These are phyloP conservation scores for Cyberlindnera mrakii DNA, from an alignment of 805 yeast species.

Conservation along the genomic window DNA sequence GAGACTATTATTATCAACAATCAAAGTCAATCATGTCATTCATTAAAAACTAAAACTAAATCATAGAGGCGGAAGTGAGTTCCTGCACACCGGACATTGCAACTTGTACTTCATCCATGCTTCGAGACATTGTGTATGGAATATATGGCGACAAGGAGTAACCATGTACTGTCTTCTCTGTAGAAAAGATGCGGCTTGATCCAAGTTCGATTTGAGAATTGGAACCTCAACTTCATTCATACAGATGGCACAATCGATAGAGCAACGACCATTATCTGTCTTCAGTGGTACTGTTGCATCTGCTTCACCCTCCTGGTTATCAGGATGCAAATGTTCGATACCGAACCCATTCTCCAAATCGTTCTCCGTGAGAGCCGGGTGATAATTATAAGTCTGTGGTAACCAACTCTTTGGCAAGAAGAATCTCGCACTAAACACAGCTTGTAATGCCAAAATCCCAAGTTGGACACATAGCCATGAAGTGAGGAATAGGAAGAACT, in stretches of 20 bases:
- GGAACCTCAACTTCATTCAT: slow-evolving; percentile 73
- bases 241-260: slow-evolving; percentile 83
- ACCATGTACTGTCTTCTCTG: slow-evolving; percentile 55
- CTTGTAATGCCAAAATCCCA: slow-evolving; percentile 52
- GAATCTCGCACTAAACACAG: slow-evolving; percentile 70
- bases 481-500: slow-evolving; percentile 39
- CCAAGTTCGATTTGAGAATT: slow-evolving; percentile 26
- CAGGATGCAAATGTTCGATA: slow-evolving; percentile 32
- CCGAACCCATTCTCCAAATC: slow-evolving; percentile 64
- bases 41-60: not conserved
- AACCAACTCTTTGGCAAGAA: slow-evolving; percentile 69
- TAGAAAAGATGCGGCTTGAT: slow-evolving; percentile 18
- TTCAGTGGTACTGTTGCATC: not conserved
- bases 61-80: slow-evolving; percentile 75
- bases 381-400: slow-evolving; percentile 84
- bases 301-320: slow-evolving; percentile 26
- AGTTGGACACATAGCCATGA: slow-evolving; percentile 62
- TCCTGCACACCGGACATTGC: slow-evolving; percentile 92
- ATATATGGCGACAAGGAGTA: slow-evolving; percentile 87
- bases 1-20: slow-evolving; percentile 25
- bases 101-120: slow-evolving; percentile 90
- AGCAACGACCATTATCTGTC: slow-evolving; percentile 31
- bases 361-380: slow-evolving; percentile 51
- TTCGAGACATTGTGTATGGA: slow-evolving; percentile 85
- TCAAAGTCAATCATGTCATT: slow-evolving; percentile 30